These are phyloP conservation scores for Scenedesmus sp. DNA, from an alignment of 163 green algal species.

Conservation along the genomic window DNA sequence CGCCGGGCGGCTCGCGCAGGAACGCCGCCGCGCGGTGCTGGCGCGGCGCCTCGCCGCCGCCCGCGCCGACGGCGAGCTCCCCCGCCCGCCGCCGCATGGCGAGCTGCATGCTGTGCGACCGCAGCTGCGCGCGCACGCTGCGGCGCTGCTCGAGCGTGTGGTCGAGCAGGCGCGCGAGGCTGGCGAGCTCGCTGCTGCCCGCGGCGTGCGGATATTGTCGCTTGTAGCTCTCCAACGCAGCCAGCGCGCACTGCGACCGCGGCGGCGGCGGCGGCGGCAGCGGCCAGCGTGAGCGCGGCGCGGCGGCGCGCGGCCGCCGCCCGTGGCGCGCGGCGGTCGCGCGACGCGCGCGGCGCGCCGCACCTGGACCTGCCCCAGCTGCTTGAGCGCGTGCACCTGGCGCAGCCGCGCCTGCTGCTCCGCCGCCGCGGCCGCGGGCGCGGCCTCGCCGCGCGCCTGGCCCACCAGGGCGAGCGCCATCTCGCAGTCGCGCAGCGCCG, in stretches of 20 bases:
- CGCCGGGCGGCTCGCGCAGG: not conserved
- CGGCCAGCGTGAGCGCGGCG: no score
- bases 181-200: not conserved
- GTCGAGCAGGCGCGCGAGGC: not conserved
- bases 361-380: constrained; percentile 23
- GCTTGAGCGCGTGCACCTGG: constrained; percentile 36
- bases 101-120: not conserved
- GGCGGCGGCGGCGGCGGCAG: no score
- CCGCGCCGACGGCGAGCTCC: no score
- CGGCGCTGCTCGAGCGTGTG: no score
- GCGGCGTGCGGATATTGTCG: constrained; percentile 21
- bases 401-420: constrained; percentile 35
- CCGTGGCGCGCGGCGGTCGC: no score
- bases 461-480: constrained; percentile 17
- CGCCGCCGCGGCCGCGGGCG: constrained; percentile 11
- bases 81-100: no score
- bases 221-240: constrained; percentile 31
- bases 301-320: no score
- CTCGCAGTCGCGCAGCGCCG: constrained; percentile 28
- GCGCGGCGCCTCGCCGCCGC: not conserved
- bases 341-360: not conserved
- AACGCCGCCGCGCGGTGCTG: not conserved
- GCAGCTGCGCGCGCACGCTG: not conserved
- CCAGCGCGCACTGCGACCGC: constrained; percentile 38
- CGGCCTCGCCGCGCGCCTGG: not conserved